Evolutionary conservation across 805 yeast species (phyloP), one percentile per base, ranked within the genome.

Genomic region (Candida gorgasii): DNA sequence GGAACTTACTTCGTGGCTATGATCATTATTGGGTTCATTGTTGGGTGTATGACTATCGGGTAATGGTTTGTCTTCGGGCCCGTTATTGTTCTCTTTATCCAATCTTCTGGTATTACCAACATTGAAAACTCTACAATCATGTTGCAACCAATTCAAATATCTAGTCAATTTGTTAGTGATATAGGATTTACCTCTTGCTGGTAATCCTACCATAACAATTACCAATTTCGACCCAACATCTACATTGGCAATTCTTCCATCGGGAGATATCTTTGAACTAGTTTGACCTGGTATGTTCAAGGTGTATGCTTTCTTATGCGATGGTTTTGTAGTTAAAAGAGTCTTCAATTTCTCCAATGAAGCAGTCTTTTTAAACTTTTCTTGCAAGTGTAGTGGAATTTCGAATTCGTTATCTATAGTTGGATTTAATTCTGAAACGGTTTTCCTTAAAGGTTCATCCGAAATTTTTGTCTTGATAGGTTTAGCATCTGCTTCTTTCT

Each of bases 181-280:
- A 60, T 90, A 93, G 1, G 95, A 86, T 62, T 92, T 92, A 3
- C 99, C 99, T 42, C 97, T 73, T 0, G 97, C 97, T 0, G 98
- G 98, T 24, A 85, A 65, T 0, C 99, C 99, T 12, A 92, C 97
- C 98, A 92, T 92, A 14, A 93, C 95, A 45, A 92, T 88, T 12
- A 92, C 95, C 40, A 92, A 73, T 57, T 89, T 86, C 11, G 89
- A 80, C 1, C 89, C 92, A 4, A 86, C 82, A 56, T 89, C 97
- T 51, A 53, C 73, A 17, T 76, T 69, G 1, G 81, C 79, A 24
- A 80, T 79, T 23, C 71, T 68, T 3, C 88, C 88, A 58, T 87
- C 92, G 0, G 95, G 93, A 0, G 89, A 80, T 2, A 78, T 78
- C 47, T 86, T 81, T 1, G 90, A 82, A 37, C 85, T 78, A 0